Base-by-base conservation (phyloP, 1,139 yeast species). In the Debaryomyces udenii region DNA sequence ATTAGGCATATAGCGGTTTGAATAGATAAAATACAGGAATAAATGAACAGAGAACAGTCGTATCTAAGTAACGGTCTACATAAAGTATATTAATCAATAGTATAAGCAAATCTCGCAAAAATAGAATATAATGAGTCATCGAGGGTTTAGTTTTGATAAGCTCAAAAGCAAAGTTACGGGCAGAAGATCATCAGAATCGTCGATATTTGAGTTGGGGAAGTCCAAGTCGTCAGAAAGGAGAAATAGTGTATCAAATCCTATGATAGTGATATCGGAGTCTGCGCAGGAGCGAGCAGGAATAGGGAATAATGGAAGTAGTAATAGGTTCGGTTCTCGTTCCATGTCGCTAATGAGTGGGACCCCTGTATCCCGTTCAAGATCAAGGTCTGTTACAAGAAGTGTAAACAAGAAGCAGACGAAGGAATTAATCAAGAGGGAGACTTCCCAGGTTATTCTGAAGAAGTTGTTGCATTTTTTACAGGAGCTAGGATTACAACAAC, bases 401-500 rank as follows among this genome's bases (percentile, higher is more conserved):
- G 57, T 53, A 4, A 46, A 55, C 23, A 62, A 61, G 43, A 64
- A 61, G 35, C 64, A 58, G 37, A 66, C 75, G 16, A 69, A 66
- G 45, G 74, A 67, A 35, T 61, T 71, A 31, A 65, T 72, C 28
- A 67, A 68, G 42, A 63, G 64, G 15, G 76, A 70, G 47, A 68
- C 75, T 1, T 56, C 69, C 9, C 66, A 56, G 37, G 65, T 72
- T 27, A 57, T 70, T 20, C 66, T 56, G 61, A 68, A 68, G 46
- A 72, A 73, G 48, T 50, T 73, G 32, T 36, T 51, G 11, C 50
- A 51, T 17, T 53, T 71, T 23, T 50, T 73, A 28, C 58, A 51
- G 31, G 76, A 72, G 31, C 56, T 70, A 48, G 78, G 77, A 2
- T 54, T 73, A 23, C 77, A 72, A 45, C 59, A 55, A 30, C 77